Percentiles rank a stretch among this genome's conserved stretches.
These are phyloP conservation scores for Dactylis glomerata DNA, from an alignment of 176 grass and related monocot species.

Conservation along the genomic window DNA sequence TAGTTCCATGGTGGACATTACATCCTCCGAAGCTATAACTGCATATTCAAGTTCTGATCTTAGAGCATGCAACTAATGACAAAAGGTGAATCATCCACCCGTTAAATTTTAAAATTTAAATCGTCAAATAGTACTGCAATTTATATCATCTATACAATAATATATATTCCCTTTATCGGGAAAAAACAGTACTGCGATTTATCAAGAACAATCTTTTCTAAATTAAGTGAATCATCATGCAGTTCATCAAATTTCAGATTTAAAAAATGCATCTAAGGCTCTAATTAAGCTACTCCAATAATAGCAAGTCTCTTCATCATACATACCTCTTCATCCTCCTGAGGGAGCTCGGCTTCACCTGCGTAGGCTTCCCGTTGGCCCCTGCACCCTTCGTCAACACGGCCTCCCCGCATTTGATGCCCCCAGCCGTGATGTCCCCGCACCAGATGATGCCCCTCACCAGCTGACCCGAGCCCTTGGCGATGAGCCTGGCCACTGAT, in stretches of 20 bases:
- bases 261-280: not conserved
- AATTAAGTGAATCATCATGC: not conserved
- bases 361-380: constrained; percentile 38
- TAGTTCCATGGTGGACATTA: not conserved
- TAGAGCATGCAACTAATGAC: not conserved
- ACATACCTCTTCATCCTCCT: constrained; percentile 91
- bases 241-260: not conserved
- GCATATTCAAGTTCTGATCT: not conserved
- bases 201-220: not conserved
- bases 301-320: not conserved
- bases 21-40: not conserved
- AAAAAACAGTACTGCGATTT: not conserved
- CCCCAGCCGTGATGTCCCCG: constrained; percentile 70
- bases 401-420: constrained; percentile 56
- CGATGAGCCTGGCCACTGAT: constrained; percentile 62
- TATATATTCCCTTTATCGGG: too few relatives aligned
- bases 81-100: not conserved
- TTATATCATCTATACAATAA: too few relatives aligned
- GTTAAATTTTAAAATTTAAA: not conserved
- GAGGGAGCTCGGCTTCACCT: constrained; percentile 68
- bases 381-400: constrained; percentile 56
- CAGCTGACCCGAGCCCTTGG: constrained; percentile 63
- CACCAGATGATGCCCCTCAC: constrained; percentile 92
- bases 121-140: not conserved
- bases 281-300: not conserved